Base-by-base conservation (phyloP, 1,284 basidiomycete species). In the Calocybe gambosa region DNA sequence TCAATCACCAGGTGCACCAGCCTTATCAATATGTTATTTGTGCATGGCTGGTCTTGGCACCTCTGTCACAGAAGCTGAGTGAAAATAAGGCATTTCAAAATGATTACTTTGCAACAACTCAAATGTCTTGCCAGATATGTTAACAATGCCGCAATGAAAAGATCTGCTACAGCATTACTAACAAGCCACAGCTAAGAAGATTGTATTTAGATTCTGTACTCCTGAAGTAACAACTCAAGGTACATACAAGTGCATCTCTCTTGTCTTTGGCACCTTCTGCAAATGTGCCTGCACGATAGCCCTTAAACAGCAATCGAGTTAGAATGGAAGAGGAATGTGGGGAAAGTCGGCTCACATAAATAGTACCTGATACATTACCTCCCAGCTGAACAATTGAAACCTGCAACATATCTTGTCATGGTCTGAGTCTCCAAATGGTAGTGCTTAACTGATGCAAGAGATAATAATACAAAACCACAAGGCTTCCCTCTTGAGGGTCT, bases 131-230 rank as follows among this genome's bases (percentile, higher is more conserved):
- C 56, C 8, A 58, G 46, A 19, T 37, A 37, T 18, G 46, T 49
- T 52, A 59, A 55, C 20, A 33, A 36, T 15, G 42, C 37, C 8
- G 54, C 53, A 19, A 59, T 57, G n/a, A 54, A 39, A 7, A 58
- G n/a, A 29, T 55, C 55, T 2, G 55, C 56, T 2, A 45, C 45
- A 8, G 52, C 52, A 12, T 49, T 55, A 3, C 50, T 50, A 9
- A 53, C 39, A 19, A 59, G 52, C 57, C 58, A 59, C 2, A 59
- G 16, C 46, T 57, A 39, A 2, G 40, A 19, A 26, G 26, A 47
- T 23, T 3, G n/a, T n/a, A n/a, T n/a, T n/a, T n/a, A n/a, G n/a
- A n/a, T n/a, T n/a, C n/a, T n/a, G n/a, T n/a, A n/a, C n/a, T n/a
- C n/a, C n/a, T n/a, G n/a, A n/a, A 4, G 6, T 16, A n/a, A 3